Percentiles rank a stretch among this genome's conserved stretches.
Evolutionary conservation across 2,329 filamentous ascomycete genomes (phyloP).

Genomic region (Fusarium praegraminearum): DNA sequence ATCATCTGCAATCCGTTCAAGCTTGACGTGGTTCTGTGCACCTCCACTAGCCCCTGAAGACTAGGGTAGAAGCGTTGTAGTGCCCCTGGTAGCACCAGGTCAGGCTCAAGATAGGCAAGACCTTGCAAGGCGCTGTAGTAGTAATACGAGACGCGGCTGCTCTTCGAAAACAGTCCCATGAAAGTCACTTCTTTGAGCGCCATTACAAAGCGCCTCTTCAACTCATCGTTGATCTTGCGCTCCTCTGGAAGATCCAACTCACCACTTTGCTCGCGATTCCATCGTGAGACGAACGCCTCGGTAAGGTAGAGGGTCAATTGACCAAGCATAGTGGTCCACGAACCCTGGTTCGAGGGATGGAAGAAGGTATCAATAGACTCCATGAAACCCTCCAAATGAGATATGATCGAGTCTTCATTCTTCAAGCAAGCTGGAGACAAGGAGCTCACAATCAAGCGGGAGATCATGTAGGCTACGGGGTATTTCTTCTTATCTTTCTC

Average conservation of each 20-base stretch:
- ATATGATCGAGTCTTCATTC: slow-evolving; percentile 81
- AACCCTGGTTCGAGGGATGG: slow-evolving; percentile 94
- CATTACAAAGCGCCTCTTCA: slow-evolving; percentile 90
- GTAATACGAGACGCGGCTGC: slow-evolving; percentile 89
- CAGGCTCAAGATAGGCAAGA: slow-evolving; percentile 89
- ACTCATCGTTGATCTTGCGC: slow-evolving; percentile 79
- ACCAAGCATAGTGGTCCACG: slow-evolving; percentile 89
- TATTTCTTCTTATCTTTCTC: slow-evolving; percentile 96
- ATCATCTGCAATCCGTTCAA: slow-evolving; percentile 92
- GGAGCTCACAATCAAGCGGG: slow-evolving; percentile 92
- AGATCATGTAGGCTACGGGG: slow-evolving; percentile 90
- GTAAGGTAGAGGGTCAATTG: slow-evolving; percentile 93
- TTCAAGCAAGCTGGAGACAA: slow-evolving; percentile 86
- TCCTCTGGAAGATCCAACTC: slow-evolving; percentile 89
- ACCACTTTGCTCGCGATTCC: slow-evolving; percentile 93
- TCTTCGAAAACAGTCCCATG: slow-evolving; percentile 98
- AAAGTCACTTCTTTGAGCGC: slow-evolving; percentile 93
- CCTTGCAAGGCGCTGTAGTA: slow-evolving; percentile 91
- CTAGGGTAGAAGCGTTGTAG: slow-evolving; percentile 97
- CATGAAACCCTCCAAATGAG: slow-evolving; percentile 88
- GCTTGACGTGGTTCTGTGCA: slow-evolving; percentile 95
- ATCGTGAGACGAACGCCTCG: slow-evolving; percentile 96
- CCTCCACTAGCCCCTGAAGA: slow-evolving; percentile 95
- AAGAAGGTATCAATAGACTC: slow-evolving; percentile 98
- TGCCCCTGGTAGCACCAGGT: slow-evolving; percentile 90